Evolutionary conservation across 495 filamentous ascomycete species (phyloP).

Genomic region (Aspergillus taichungensis): DNA sequence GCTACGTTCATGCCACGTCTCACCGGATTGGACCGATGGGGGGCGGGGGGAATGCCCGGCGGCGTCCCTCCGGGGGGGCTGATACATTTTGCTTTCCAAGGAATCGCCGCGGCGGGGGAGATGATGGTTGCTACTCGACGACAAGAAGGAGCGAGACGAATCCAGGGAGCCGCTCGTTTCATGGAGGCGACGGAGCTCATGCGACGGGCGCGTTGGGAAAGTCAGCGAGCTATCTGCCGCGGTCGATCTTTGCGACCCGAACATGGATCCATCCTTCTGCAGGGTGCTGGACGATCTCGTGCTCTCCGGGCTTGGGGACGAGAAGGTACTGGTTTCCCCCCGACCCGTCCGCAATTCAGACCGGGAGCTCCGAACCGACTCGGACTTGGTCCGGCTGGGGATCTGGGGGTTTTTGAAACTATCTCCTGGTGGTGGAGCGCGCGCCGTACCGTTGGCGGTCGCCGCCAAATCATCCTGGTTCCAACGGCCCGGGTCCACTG

Average conservation of each 20-base stretch:
- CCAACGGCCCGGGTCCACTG: slow-evolving; percentile 31
- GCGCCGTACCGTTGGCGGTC: slow-evolving; percentile 25
- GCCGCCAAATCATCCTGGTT: slow-evolving; percentile 28
- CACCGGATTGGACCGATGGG: slow-evolving; percentile 6
- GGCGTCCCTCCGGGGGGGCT: slow-evolving; percentile 28
- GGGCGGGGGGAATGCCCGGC: slow-evolving; percentile 17
- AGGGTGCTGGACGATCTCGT: slow-evolving; percentile 17
- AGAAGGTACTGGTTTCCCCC: slow-evolving; percentile 26
- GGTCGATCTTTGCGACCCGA: slow-evolving; percentile 9
- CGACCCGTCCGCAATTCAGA: slow-evolving; percentile 35
- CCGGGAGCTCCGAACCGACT: slow-evolving; percentile 57
- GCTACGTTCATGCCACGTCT: slow-evolving; percentile 13
- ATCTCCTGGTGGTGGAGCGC: slow-evolving; percentile 23
- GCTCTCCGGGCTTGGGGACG: slow-evolving; percentile 28
- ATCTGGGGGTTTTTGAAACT: slow-evolving; percentile 47
- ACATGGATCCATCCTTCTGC: slow-evolving; percentile 18
- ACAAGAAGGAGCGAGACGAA: slow-evolving; percentile 24
- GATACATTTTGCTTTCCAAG: slow-evolving; percentile 31
- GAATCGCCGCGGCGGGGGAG: slow-evolving; percentile 53
- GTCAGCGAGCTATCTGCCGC: slow-evolving; percentile 21
- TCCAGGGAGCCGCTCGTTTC: slow-evolving; percentile 30
- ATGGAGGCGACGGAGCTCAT: slow-evolving; percentile 30
- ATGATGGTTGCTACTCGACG: slow-evolving; percentile 18
- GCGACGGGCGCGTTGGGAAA: slow-evolving; percentile 26
- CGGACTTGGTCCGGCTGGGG: slow-evolving; percentile 53